A percentile compares a stretch with the other conserved stretches of the same genome.
These are phyloP conservation scores for Craterostigma plantagineum DNA, from an alignment of 257 asterid species.

Conservation along the genomic window DNA sequence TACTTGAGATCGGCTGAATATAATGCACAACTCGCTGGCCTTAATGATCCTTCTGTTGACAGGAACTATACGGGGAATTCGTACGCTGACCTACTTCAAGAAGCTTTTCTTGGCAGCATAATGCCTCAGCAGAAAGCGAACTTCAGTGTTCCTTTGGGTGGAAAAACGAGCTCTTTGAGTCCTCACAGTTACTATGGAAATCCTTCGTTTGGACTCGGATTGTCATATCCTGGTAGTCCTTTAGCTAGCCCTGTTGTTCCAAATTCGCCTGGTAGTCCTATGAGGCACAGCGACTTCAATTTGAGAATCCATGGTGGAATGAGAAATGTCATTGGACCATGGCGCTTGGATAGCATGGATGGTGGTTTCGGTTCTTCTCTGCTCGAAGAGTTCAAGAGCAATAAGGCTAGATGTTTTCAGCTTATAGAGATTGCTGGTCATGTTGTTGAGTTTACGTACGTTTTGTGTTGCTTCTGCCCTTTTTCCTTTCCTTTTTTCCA, in stretches of 20 bases:
- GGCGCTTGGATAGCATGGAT: slow-evolving; percentile 38
- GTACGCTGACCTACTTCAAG: slow-evolving; percentile 20
- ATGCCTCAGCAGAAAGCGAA: too few relatives aligned
- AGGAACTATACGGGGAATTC: slow-evolving; percentile 2
- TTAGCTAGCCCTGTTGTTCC: slow-evolving; percentile 22
- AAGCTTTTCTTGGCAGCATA: slow-evolving; percentile 25
- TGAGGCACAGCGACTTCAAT: slow-evolving; percentile 12
- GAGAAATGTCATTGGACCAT: slow-evolving; percentile 18
- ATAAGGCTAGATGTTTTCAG: slow-evolving; percentile 50
- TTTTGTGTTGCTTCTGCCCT: not conserved
- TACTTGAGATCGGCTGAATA: slow-evolving; percentile 33
- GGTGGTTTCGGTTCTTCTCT: slow-evolving; percentile 34
- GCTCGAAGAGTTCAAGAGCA: slow-evolving; percentile 62
- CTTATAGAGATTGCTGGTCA: slow-evolving; percentile 72
- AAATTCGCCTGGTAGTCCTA: slow-evolving; percentile 29
- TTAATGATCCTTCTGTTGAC: slow-evolving; percentile 16
- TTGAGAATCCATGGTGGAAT: slow-evolving; percentile 3
- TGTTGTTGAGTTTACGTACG: slow-evolving; percentile 74
- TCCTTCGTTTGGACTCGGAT: slow-evolving; percentile 26
- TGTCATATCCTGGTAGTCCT: slow-evolving; percentile 36
- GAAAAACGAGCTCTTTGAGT: slow-evolving; percentile 8
- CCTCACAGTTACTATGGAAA: slow-evolving; percentile 34
- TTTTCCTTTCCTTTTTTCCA: not conserved
- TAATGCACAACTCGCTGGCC: slow-evolving; percentile 20
- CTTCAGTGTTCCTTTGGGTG: too few relatives aligned